Percentiles rank a stretch among this genome's conserved stretches.
Conservation (phyloP, 75 land plant genomes). For the Picea sitchensis region DNA sequence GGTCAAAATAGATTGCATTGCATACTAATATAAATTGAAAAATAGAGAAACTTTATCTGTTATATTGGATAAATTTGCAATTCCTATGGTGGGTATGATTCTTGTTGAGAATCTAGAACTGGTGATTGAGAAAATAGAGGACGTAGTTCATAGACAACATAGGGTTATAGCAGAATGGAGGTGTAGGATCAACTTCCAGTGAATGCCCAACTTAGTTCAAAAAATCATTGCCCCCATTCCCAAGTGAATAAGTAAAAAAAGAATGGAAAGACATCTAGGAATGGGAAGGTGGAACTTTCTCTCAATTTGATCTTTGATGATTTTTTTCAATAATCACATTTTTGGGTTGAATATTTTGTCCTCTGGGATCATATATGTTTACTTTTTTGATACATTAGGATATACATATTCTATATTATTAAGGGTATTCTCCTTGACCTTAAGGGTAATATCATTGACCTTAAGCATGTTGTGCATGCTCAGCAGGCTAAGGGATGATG, state of each 20-base stretch:
- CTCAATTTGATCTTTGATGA: constrained; percentile 11
- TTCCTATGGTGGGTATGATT: constrained; percentile 59
- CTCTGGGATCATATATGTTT: too few relatives aligned
- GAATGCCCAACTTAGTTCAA: constrained; percentile 84
- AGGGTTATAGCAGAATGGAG: constrained; percentile 22
- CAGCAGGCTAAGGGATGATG: too few relatives aligned
- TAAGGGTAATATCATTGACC: too few relatives aligned
- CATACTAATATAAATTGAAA: too few relatives aligned
- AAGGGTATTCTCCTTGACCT: too few relatives aligned
- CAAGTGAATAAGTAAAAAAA: background rate
- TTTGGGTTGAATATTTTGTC: too few relatives aligned
- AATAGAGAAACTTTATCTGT: too few relatives aligned
- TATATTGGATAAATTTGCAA: constrained; percentile 37
- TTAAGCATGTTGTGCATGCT: too few relatives aligned
- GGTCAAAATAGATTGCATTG: too few relatives aligned
- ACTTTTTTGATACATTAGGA: too few relatives aligned
- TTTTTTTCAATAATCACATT: too few relatives aligned
- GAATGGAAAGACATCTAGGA: background rate
- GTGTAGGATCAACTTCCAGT: constrained; percentile 71
- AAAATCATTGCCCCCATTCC: constrained; percentile 52
- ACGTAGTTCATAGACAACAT: background rate
- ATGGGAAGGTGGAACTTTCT: constrained; percentile 7
- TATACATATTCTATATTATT: too few relatives aligned
- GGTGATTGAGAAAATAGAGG: background rate
- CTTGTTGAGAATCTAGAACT: constrained; percentile 80